Conservation (phyloP, 148 eudicot species). For the Rhododendron williamsianum region DNA sequence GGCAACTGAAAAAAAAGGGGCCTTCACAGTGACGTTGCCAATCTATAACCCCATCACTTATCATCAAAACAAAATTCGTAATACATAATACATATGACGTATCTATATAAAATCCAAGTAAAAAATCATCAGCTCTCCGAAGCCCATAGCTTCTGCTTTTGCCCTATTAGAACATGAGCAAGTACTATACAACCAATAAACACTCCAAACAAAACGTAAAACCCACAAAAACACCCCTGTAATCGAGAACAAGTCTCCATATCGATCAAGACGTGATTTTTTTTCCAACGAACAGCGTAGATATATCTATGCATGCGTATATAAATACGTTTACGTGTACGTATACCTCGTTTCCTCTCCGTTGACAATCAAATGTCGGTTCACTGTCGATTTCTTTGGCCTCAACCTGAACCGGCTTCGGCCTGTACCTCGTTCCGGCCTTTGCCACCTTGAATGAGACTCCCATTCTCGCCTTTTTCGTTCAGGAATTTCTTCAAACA, state of each 20-base stretch:
- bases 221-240: neutral
- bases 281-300: neutral
- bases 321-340: neutral
- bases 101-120: neutral
- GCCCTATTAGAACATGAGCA: neutral
- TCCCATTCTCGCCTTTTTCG: conserved; percentile 9
- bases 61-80: neutral
- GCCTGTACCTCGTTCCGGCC: conserved; percentile 9
- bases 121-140: neutral
- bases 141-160: neutral
- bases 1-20: neutral
- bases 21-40: neutral
- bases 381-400: conserved; percentile 6
- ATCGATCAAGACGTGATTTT: neutral
- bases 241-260: neutral
- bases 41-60: neutral
- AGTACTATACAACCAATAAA: neutral
- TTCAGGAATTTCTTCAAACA: neutral
- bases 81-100: neutral
- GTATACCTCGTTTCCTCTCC: conserved; percentile 9
- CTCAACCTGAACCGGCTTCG: neutral
- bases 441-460: conserved; percentile 17
- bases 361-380: neutral
- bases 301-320: neutral
- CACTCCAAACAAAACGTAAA: neutral